A percentile compares a stretch with the other conserved stretches of the same genome.
phyloP scores from a whole-genome alignment of 768 basidiomycete species.

The Termitomyces sp. region DNA sequence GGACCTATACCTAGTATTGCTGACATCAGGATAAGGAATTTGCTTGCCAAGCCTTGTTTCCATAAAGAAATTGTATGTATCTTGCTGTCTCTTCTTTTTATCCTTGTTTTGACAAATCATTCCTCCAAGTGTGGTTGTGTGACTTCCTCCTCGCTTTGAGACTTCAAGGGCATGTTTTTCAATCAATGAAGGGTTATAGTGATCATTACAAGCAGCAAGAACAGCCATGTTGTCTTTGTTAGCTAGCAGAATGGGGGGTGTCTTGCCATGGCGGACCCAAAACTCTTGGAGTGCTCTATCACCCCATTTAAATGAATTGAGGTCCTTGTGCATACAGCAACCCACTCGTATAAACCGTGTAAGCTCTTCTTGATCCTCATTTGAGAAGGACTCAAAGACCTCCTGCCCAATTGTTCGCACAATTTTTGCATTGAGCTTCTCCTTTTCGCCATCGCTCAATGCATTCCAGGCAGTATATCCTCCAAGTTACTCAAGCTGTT shows the following conservation, averaged over 20 bases:
- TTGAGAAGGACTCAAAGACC: not conserved
- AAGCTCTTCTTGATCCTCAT: not conserved
- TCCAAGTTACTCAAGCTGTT: not conserved
- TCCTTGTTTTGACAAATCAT: slow-evolving; percentile 27
- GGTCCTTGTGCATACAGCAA: not conserved
- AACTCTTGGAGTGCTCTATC: slow-evolving; percentile 12
- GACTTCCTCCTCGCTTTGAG: slow-evolving; percentile 19
- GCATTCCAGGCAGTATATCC: not conserved
- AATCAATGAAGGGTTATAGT: not conserved
- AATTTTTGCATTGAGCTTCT: not conserved
- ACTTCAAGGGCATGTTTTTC: slow-evolving; percentile 12
- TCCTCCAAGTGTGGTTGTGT: slow-evolving; percentile 21
- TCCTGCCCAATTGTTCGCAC: not conserved
- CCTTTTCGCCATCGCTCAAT: not conserved
- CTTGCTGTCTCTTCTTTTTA: slow-evolving; percentile 30
- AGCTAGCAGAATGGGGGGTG: slow-evolving; percentile 15
- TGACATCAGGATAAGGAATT: slow-evolving; percentile 27
- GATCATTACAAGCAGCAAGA: not conserved
- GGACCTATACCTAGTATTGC: slow-evolving; percentile 29
- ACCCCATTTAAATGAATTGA: slow-evolving; percentile 22
- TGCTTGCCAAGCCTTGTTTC: slow-evolving; percentile 15
- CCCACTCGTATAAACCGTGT: not conserved
- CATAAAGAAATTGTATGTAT: slow-evolving; percentile 19
- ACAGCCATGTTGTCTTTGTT: slow-evolving; percentile 21
- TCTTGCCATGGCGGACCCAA: slow-evolving; percentile 13